A percentile compares a stretch with the other conserved stretches of the same genome.
Evolutionary conservation across 176 grass and related monocot genomes (phyloP).

Genomic region (Triticum monococcum): DNA sequence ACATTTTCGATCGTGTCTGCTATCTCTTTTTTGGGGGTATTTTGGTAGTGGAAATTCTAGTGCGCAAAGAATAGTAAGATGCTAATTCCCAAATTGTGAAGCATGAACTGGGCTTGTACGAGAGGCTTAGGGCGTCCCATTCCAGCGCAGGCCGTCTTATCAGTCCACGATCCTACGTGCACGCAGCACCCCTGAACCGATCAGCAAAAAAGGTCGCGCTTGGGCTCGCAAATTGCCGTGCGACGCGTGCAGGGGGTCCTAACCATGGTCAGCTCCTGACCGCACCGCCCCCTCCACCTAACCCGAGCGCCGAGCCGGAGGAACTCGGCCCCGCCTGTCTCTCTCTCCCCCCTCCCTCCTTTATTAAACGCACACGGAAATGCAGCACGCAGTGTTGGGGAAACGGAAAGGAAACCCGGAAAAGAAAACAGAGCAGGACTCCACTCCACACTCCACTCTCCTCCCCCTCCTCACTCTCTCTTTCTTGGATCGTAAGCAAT

Average conservation of each 20-base stretch:
- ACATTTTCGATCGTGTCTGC: too few species aligned
- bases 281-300: constrained; percentile 19
- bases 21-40: too few species aligned
- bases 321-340: neutral
- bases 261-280: constrained; percentile 55
- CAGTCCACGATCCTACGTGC: too few species aligned
- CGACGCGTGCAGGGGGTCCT: neutral
- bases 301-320: neutral
- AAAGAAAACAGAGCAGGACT: neutral
- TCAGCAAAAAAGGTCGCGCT: too few species aligned
- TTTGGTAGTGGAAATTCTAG: too few species aligned
- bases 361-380: constrained; percentile 56
- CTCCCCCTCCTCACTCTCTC: neutral
- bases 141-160: too few species aligned
- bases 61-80: too few species aligned
- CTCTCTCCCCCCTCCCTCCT: neutral
- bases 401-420: constrained; percentile 29
- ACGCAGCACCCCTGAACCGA: too few species aligned
- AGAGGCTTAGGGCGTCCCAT: too few species aligned
- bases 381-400: constrained; percentile 31
- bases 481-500: constrained; percentile 42
- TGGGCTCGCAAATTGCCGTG: neutral
- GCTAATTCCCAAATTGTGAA: too few species aligned
- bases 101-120: too few species aligned
- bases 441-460: constrained; percentile 36